These are phyloP conservation scores for Geranomyces michiganensis DNA, from an alignment of 192 early-diverging fungal genomes.

Conservation along the genomic window DNA sequence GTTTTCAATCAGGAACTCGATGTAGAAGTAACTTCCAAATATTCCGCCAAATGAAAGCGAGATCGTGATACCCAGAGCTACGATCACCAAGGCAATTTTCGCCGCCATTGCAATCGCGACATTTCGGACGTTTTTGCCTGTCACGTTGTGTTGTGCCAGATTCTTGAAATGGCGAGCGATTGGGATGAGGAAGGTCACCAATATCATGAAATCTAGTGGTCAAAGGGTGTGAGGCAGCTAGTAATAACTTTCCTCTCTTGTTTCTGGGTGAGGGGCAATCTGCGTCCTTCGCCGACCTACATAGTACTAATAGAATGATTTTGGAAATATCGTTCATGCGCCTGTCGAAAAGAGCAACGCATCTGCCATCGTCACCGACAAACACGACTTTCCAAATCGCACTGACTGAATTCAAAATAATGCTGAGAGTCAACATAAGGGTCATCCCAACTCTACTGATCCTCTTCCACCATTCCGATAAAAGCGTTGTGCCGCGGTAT, in stretches of 20 bases:
- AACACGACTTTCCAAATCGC: conserved; percentile 1
- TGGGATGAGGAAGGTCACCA: not conserved
- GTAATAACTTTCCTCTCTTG: too few species aligned
- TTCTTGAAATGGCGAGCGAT: not conserved
- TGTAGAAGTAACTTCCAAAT: conserved; percentile 11
- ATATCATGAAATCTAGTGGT: conserved; percentile 3
- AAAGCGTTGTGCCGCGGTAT: conserved; percentile 11
- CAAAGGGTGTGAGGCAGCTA: not conserved
- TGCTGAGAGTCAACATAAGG: not conserved
- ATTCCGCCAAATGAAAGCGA: not conserved
- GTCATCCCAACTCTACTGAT: not conserved
- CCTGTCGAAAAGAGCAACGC: conserved; percentile 10
- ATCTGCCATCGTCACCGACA: conserved; percentile 13
- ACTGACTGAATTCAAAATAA: conserved; percentile 10
- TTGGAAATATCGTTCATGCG: conserved; percentile 11
- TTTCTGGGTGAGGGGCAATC: too few species aligned
- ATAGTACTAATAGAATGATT: conserved; percentile 13
- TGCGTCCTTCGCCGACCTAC: not conserved
- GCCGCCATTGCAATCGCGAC: not conserved
- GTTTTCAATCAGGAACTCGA: conserved; percentile 20
- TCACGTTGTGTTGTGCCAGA: not conserved
- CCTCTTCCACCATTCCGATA: not conserved
- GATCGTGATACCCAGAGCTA: not conserved
- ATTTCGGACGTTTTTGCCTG: not conserved
- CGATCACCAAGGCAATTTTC: conserved; percentile 14